Base-by-base conservation (phyloP, 495 filamentous ascomycete genomes). In the Xylaria acuta region DNA sequence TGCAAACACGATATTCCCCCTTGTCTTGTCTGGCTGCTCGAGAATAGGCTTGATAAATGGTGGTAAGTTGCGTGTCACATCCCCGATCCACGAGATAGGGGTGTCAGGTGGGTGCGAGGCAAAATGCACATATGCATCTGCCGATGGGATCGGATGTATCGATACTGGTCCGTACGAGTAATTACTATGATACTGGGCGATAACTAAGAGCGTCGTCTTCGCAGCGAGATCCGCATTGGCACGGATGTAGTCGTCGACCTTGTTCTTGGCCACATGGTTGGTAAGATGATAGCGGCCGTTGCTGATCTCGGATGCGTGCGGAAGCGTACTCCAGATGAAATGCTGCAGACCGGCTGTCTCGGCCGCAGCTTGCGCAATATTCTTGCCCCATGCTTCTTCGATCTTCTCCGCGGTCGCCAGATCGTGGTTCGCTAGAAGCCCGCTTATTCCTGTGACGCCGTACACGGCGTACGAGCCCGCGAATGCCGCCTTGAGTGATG, bases 381-480 rank as follows among this genome's bases (percentile, higher is more conserved):
- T 86, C 53, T 78, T 80, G n/a, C 80, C 84, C 72, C 90, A 89
- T 30, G 81, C 72, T 27, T 86, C 80, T 22, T 81, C 78, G 72
- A 85, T 83, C 27, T 77, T 49, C 32, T 69, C 53, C 71, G 79
- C 75, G 47, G 81, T 75, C 34, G 75, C 70, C n/a, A 56, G 49
- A 30, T 54, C 47, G n/a, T 67, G 1, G 1, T 80, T 75, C 54
- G 77, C 77, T 65, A 83, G 78, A 34, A 75, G 79, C 68, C 82
- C 84, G 76, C 80, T 81, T 77, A 87, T 88, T 75, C 88, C 87
- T 7, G 89, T 91, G 32, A 90, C 81, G 41, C 75, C 83, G 76
- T 85, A 92, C 66, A 91, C 84, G 20, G 81, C 84, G 80, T 87
- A 78, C 1, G 89, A 83, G 45, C 86, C 87, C 25, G 80, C 77